Base-by-base conservation (phyloP, 306 rosid genomes). In the Cicer arietinum region DNA sequence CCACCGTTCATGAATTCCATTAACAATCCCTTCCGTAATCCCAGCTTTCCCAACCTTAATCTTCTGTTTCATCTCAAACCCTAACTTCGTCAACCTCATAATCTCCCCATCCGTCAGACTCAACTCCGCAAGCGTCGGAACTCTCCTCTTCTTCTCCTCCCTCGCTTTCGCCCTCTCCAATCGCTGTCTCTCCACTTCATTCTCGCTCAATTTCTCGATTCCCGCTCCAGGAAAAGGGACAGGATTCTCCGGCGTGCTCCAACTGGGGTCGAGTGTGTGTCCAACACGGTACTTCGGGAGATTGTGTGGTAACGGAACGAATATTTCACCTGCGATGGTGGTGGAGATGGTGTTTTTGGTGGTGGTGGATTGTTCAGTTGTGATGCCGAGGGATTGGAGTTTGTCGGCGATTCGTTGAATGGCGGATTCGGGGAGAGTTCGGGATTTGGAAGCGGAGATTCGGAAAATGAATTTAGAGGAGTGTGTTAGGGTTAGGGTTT, bases 1-100 rank as follows among this genome's bases (percentile, higher is more conserved):
- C 98, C 98, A 91, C 68, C 89, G 87, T 84, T 94, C 98, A 60
- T 94, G 97, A 82, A 94, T 91, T 18, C 97, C 84, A 67, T 91
- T 91, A 37, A 94, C 89, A 44, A 94, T 91, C 66, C 98, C 98
- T 63, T 94, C 97, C 30, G 94, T 94, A 14, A 94, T 76, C 66
- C 98, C 97, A 0, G 97, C 96, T 83, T 94, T 94, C 61, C 98
- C 97, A 59, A 91, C 53, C 68, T 80, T 89, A 69, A 94, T 13
- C 84, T 88, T 94, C 90, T 87, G 88, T 84, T 58, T 81, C 91
- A 83, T 46, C 73, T 50, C 57, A 68, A 88, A 65, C 67, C 97
- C 96, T 1, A 79, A 17, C 11, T 61, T 81, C 80, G 75, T 80
- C 81, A 94, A 74, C 77, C 94, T 82, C 81, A 83, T 56, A 58